Evolutionary conservation across 2,329 filamentous ascomycete species (phyloP).

Genomic region (Paracamarosporium sp.): DNA sequence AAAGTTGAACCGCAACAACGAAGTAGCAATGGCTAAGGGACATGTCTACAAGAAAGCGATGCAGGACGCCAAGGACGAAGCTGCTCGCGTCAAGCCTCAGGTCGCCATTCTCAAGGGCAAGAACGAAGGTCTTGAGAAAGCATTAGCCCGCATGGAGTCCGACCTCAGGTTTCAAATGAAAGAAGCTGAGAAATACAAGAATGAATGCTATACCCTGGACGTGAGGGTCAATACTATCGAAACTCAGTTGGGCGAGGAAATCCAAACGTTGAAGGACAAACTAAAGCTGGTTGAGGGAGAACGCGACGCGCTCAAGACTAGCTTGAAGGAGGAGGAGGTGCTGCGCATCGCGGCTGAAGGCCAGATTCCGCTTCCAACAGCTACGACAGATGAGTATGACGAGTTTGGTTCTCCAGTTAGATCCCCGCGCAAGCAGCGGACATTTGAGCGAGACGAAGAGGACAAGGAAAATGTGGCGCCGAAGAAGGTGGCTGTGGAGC

Average conservation of each 20-base stretch:
- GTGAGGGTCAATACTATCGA: conserved; percentile 65
- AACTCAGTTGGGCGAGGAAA: conserved; percentile 69
- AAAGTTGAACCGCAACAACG: conserved; percentile 29
- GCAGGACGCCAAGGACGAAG: conserved; percentile 32
- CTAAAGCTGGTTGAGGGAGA: conserved; percentile 74
- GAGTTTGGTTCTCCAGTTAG: conserved; percentile 70
- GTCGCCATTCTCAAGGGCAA: conserved; percentile 33
- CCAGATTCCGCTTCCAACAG: conserved; percentile 67
- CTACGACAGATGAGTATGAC: conserved; percentile 60
- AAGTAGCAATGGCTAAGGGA: conserved; percentile 33
- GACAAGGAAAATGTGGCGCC: conserved; percentile 56
- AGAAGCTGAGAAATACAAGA: conserved; percentile 45
- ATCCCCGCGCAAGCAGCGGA: conserved; percentile 52
- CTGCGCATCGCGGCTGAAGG: conserved; percentile 76
- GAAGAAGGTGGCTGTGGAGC: conserved; percentile 53
- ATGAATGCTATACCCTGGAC: conserved; percentile 52
- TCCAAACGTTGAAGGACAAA: conserved; percentile 68
- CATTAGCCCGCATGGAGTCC: conserved; percentile 33
- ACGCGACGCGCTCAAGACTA: conserved; percentile 75
- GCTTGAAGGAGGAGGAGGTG: conserved; percentile 75
- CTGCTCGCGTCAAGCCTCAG: conserved; percentile 17
- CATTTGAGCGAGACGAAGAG: conserved; percentile 49
- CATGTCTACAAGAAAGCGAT: conserved; percentile 21
- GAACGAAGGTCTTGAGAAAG: conserved; percentile 35
- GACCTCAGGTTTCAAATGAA: conserved; percentile 40